Base-by-base conservation (phyloP, 495 filamentous ascomycete genomes). In the Extremus antarcticus region DNA sequence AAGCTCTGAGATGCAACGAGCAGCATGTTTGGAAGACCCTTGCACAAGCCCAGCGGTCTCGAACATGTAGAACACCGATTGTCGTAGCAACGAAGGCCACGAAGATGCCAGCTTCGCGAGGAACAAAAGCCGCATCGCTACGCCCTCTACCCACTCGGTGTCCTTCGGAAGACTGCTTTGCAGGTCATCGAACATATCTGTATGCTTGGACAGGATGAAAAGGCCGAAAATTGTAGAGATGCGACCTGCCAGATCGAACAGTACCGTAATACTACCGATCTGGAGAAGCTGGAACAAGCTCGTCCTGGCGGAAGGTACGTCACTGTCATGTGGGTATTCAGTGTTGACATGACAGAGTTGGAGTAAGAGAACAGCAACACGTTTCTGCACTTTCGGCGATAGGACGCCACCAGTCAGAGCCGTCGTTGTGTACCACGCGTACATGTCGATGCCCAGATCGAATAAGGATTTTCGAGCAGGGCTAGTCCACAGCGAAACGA, bases 61-160 rank as follows among this genome's bases (percentile, higher is more conserved):
- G 60, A 95, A 92, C 21, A 95, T 88, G 67, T 90, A 84, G 66
- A 95, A 97, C 19, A 94, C 85, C 57, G 85, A 85, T 56, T 84
- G 83, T 49, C 87, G 85, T 46, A 90, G 73, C 51, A 91, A 75
- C 4, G 86, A 94, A 54, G 83, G 80, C 90, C 86, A 95, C 57
- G 68, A 66, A 24, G 87, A 85, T 43, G 85, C 91, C 39, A 99
- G 70, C 57, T 77, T 78, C 3, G 82, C 76, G 11, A 95, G 73
- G 23, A 86, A 79, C 61, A 86, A 81, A 8, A 97, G 71, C 16
- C 94, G 83, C 43, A 92, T 75, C 2, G 89, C 88, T 57, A 97
- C 88, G 3, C 90, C 90, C 71, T 96, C 92, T 2, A 71, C 65
- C 75, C 80, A 85, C 43, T 81, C 78, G 19, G 73, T 73, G 52